These are phyloP conservation scores for Curvularia sp. DNA, from an alignment of 2,329 filamentous ascomycete genomes.

Conservation along the genomic window DNA sequence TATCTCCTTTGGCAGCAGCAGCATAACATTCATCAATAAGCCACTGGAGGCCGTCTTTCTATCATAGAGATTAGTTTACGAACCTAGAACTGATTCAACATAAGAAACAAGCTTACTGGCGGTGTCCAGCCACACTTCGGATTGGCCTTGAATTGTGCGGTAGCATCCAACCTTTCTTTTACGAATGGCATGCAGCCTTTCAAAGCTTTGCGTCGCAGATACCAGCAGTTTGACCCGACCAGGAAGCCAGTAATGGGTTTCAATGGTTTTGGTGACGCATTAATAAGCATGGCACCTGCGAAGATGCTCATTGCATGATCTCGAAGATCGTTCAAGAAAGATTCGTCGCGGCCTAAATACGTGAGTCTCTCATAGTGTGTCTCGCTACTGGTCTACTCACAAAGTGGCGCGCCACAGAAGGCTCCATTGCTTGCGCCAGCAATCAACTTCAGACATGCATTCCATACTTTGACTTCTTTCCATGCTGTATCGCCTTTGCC, in stretches of 20 bases:
- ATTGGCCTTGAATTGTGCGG: constrained; percentile 20
- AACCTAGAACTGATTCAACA: background rate
- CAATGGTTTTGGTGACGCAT: constrained; percentile 20
- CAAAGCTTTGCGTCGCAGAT: constrained; percentile 17
- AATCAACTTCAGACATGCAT: constrained; percentile 21
- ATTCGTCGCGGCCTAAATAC: constrained; percentile 18
- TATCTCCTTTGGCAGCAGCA: constrained; percentile 18
- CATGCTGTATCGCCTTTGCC: constrained; percentile 16
- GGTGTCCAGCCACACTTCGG: constrained; percentile 21
- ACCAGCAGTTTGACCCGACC: constrained; percentile 20
- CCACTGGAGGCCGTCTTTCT: constrained; percentile 29
- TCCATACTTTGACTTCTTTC: constrained; percentile 26
- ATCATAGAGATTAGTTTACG: constrained; percentile 2
- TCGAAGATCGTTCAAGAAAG: constrained; percentile 19
- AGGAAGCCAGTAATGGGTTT: constrained; percentile 21
- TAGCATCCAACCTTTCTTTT: constrained; percentile 23
- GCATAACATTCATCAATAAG: constrained; percentile 24
- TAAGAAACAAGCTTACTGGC: constrained; percentile 10
- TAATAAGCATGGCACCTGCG: constrained; percentile 24
- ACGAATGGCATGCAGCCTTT: constrained; percentile 24
- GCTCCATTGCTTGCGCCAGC: constrained; percentile 25
- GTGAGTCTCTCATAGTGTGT: constrained; percentile 1
- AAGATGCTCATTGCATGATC: constrained; percentile 26
- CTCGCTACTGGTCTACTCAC: constrained; percentile 6
- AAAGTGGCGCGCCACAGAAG: constrained; percentile 26